Evolutionary conservation across 495 filamentous ascomycete genomes (phyloP), one percentile per base, ranked within the genome.

Genomic region (Cercophora samala): DNA sequence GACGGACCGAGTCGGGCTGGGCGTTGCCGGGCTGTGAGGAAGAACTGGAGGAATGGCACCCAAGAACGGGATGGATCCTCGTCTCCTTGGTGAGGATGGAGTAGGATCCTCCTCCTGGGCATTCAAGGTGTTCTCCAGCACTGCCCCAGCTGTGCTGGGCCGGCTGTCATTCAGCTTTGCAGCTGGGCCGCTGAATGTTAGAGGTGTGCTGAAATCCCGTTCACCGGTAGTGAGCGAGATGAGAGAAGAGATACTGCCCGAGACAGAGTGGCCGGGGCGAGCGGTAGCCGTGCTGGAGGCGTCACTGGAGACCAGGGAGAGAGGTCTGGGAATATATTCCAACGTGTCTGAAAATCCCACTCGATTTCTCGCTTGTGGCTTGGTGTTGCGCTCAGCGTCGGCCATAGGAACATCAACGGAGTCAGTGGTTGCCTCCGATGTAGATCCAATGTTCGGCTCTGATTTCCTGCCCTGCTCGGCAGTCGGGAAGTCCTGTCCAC

Each of bases 301-400:
- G 66, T 93, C 90, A 8, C 86, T 89, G 1, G 91, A 94, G 8
- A 91, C 84, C 8, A 90, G 82, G 11, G 91, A 93, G 8, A 91
- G 75, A 0, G 90, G 90, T 9, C 90, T 86, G 5, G 89, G 88
- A 65, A 91, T 91, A 69, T 84, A 89, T 69, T 90, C 90, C 2
- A 88, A 74, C 13, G 80, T 81, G 70, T 89, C 82, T 0, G 85
- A 86, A 71, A 88, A 87, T 58, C 86, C 83, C 68, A 89, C 85
- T 21, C 84, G 73, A 68, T 81, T 72, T 63, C 86, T 78, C 52
- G 83, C 73, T 6, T 66, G 66, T 15, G 75, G 64, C 53, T 74
- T 84, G 5, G 79, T 72, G 42, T 80, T 74, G 55, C 78, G 74
- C 29, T 71, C 74, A 9, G 11, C 37, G 17, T 75, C 65, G 63